These are phyloP conservation scores for Trematosphaeria pertusa DNA, from an alignment of 2,329 filamentous ascomycete species.

Conservation along the genomic window DNA sequence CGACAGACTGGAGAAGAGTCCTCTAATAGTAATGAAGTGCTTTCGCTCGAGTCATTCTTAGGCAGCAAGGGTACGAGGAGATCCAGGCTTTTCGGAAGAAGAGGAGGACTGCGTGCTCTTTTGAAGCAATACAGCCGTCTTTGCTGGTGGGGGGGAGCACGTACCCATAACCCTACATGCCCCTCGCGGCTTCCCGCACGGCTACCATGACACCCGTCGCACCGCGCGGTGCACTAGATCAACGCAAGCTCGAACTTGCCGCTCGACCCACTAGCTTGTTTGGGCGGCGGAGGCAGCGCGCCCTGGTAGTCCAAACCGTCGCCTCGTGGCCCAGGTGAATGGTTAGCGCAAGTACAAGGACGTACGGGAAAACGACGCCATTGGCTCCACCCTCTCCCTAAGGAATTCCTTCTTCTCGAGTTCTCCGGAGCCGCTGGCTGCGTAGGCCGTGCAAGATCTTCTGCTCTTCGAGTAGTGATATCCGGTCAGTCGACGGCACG, in stretches of 20 bases:
- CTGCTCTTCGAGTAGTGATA: background rate
- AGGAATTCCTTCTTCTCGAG: background rate
- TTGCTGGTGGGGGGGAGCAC: no score
- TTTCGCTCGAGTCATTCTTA: background rate
- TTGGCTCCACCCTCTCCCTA: background rate
- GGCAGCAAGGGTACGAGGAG: no score
- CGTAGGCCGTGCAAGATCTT: background rate
- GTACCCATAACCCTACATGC: background rate
- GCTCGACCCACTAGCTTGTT: constrained; percentile 7
- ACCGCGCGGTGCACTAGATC: no score
- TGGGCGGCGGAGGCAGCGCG: background rate
- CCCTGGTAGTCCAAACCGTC: constrained; percentile 1
- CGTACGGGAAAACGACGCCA: constrained; percentile 5
- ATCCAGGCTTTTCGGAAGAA: no score
- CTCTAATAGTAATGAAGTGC: background rate
- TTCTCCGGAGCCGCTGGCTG: no score
- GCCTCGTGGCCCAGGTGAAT: constrained; percentile 7
- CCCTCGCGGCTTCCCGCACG: constrained; percentile 9
- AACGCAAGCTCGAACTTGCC: no score
- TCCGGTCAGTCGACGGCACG: no score
- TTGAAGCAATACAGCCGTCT: constrained; percentile 9
- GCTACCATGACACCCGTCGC: constrained; percentile 8
- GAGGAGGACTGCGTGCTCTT: constrained; percentile 3
- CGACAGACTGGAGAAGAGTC: background rate
- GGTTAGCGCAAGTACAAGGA: constrained; percentile 2